Base-by-base conservation (phyloP, 257 asterid genomes). In the Coffea canephora region DNA sequence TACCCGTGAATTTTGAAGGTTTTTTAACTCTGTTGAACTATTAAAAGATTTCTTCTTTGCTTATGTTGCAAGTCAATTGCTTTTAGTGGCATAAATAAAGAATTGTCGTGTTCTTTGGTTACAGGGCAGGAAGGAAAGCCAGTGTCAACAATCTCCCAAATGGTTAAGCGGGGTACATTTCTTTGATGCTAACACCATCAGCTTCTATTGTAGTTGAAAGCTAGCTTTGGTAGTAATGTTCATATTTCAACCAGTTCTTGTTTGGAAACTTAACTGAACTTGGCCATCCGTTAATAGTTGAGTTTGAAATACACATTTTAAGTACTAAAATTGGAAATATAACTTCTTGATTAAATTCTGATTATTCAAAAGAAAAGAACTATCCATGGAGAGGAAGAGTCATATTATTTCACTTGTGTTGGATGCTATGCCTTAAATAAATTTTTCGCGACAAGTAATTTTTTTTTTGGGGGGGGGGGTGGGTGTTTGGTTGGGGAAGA, bases 121-220 rank as follows among this genome's bases (percentile, higher is more conserved):
- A 83, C 96, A 96, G 99, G 99, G 54, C 91, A 89, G 88, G 98
- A 96, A 87, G 99, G 99, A 80, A 87, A 89, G 70, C 89, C 97
- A 76, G 52, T 89, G 88, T 89, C 97, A 14, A 81, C 70, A 39
- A 84, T 87, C 80, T 94, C 97, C 73, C 90, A 87, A 88, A 87
- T 85, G 71, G 86, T 94, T 61, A 94, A 89, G 87, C 91, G 78
- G 77, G 99, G 99, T 95, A 84, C 82, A 78, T 45, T 71, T 69
- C 77, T 66, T 57, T 79, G 21, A 10, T 6, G 75, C 25, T 36
- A 19, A 25, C 18, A 52, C 52, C 61, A n/a, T 72, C 23, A 43
- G 16, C 55, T 27, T 72, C 48, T 73, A 48, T 4, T 48, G 41
- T 27, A 23, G 18, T 55, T 25, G 50, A 54, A 54, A 52, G 50